A percentile compares a stretch with the other conserved stretches of the same genome.
These are phyloP conservation scores for Calocybe indica DNA, from an alignment of 768 basidiomycete genomes.

Conservation along the genomic window DNA sequence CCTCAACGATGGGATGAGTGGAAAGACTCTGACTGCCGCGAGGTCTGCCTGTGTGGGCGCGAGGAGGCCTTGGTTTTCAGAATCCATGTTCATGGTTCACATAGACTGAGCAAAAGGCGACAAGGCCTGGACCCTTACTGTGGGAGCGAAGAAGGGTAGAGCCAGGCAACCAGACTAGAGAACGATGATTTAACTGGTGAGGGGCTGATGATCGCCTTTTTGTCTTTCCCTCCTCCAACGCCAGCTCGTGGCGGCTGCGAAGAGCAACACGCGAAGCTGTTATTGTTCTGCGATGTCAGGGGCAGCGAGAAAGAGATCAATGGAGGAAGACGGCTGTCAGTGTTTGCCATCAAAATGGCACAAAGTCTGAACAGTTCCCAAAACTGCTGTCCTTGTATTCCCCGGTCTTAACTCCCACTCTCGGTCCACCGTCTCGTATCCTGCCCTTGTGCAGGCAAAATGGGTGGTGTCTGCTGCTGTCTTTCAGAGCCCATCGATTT, in stretches of 20 bases:
- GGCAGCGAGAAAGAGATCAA: conserved; percentile 11
- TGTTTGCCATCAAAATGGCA: conserved; percentile 11
- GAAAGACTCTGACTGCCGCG: conserved; percentile 68
- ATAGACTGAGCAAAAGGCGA: conserved; percentile 10
- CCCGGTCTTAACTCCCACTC: conserved; percentile 30
- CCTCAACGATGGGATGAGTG: conserved; percentile 70
- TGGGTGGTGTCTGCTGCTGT: conserved; percentile 51
- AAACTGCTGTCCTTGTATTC: conserved; percentile 7
- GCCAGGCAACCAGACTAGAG: too few species aligned
- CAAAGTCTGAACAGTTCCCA: conserved; percentile 7
- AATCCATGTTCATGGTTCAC: conserved; percentile 27
- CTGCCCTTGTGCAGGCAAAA: conserved; percentile 32
- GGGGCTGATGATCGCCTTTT: too few species aligned
- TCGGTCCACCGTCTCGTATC: conserved; percentile 30
- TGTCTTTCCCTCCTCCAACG: too few species aligned
- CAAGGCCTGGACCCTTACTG: conserved; percentile 3
- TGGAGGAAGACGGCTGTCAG: conserved; percentile 9
- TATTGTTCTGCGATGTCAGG: too few species aligned
- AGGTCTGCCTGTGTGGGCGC: conserved; percentile 54
- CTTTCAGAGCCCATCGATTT: conserved; percentile 81
- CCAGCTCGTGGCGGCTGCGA: too few species aligned
- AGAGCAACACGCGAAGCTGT: too few species aligned
- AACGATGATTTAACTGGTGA: too few species aligned
- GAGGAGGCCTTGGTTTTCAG: conserved; percentile 37
- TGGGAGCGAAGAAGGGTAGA: too few species aligned